phyloP scores from a whole-genome alignment of 768 basidiomycete species.

The Phylloporus scabripes region DNA sequence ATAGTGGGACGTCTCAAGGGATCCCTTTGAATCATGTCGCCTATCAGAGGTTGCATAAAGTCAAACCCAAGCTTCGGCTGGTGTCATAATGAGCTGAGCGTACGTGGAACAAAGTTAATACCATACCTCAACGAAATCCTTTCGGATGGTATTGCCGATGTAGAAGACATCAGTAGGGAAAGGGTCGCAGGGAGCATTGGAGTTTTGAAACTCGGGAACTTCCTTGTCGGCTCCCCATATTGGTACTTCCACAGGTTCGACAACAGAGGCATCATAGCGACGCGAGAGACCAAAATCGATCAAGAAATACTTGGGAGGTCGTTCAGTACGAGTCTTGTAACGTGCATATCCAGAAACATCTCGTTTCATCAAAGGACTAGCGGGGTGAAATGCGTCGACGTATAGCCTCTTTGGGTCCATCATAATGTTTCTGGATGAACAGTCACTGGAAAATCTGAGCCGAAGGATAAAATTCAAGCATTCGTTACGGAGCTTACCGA shows the following conservation, averaged over 20 bases:
- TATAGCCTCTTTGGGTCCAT: constrained; percentile 25
- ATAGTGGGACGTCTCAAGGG: not conserved
- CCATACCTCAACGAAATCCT: constrained; percentile 18
- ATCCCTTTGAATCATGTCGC: not conserved
- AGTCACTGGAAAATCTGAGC: constrained; percentile 20
- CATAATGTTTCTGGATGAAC: constrained; percentile 31
- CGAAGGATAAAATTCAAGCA: not conserved
- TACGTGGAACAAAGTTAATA: not conserved
- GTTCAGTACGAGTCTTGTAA: constrained; percentile 7
- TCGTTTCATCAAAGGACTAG: constrained; percentile 4
- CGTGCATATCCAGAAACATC: constrained; percentile 20
- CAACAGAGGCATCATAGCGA: constrained; percentile 18
- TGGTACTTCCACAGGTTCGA: constrained; percentile 21
- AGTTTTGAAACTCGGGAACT: constrained; percentile 32
- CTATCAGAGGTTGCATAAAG: not conserved
- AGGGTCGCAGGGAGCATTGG: constrained; percentile 25
- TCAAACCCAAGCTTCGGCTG: not conserved
- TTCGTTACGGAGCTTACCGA: not conserved
- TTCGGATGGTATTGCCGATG: constrained; percentile 34
- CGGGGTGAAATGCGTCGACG: constrained; percentile 27
- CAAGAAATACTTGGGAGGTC: constrained; percentile 16
- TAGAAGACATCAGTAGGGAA: constrained; percentile 41
- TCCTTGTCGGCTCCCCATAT: constrained; percentile 38
- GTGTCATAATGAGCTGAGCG: not conserved
- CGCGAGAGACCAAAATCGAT: constrained; percentile 33